These are phyloP conservation scores for Crithidia bombi DNA, from an alignment of 208 protist species.

Conservation along the genomic window DNA sequence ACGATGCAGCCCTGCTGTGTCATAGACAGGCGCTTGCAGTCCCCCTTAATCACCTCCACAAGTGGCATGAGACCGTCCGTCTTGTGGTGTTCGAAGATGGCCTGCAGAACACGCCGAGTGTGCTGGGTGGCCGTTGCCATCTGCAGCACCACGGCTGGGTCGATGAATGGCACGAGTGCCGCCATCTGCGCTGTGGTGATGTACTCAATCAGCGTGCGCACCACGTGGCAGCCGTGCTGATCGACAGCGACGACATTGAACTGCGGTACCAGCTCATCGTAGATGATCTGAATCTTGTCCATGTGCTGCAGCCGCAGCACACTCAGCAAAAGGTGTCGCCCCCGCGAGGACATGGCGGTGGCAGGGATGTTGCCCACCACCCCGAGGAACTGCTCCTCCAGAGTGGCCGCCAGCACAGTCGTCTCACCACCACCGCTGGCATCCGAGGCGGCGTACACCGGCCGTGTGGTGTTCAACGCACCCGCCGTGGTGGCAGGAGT, in stretches of 20 bases:
- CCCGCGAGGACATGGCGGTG: conserved; percentile 54
- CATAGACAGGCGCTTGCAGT: conserved; percentile 52
- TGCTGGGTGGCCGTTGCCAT: conserved; percentile 64
- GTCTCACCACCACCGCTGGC: conserved; percentile 16
- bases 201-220: conserved; percentile 69
- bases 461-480: not conserved
- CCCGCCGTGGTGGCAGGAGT: not conserved
- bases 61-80: conserved; percentile 53
- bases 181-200: conserved; percentile 56
- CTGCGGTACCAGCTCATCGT: conserved; percentile 63
- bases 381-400: conserved; percentile 52
- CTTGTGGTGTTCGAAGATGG: conserved; percentile 75
- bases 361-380: conserved; percentile 52
- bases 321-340: conserved; percentile 58
- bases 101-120: conserved; percentile 76
- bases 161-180: conserved; percentile 47
- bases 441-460: conserved; percentile 22
- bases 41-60: conserved; percentile 55
- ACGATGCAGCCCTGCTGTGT: conserved; percentile 87
- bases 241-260: conserved; percentile 69
- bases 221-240: conserved; percentile 73
- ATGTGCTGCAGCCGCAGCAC: conserved; percentile 65
- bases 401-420: conserved; percentile 31
- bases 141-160: conserved; percentile 40
- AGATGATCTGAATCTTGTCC: conserved; percentile 62